Evolutionary conservation across 352 stramenopile species (phyloP).

Genomic region (Globisporangium mamillatum): DNA sequence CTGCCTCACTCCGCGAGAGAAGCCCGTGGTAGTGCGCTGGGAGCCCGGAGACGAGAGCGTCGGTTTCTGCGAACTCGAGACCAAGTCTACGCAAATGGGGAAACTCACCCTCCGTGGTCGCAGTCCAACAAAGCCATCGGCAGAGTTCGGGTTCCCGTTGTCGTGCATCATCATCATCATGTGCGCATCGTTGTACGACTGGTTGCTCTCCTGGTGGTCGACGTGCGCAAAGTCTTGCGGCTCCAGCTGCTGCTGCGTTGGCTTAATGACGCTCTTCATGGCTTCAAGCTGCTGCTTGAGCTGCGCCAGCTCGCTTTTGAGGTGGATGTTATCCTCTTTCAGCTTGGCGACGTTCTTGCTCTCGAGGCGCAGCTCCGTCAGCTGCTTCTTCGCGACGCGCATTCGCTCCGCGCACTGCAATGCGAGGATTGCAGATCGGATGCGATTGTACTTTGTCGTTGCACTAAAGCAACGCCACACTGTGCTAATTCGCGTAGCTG

Average conservation of each 20-base stretch:
- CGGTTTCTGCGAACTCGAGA: constrained; percentile 27
- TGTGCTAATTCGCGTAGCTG: constrained; percentile 37
- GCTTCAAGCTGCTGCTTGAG: constrained; percentile 55
- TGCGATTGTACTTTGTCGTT: constrained; percentile 28
- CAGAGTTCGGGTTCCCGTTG: constrained; percentile 38
- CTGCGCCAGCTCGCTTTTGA: constrained; percentile 60
- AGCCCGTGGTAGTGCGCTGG: constrained; percentile 12
- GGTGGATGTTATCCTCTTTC: constrained; percentile 67
- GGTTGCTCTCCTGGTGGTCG: constrained; percentile 26
- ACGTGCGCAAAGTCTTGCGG: constrained; percentile 5
- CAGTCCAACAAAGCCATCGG: constrained; percentile 16
- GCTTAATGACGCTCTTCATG: constrained; percentile 33
- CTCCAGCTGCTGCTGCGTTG: constrained; percentile 18
- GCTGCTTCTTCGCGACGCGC: constrained; percentile 32
- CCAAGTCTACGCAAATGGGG: constrained; percentile 28
- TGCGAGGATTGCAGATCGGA: constrained; percentile 33
- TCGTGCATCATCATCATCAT: constrained; percentile 19
- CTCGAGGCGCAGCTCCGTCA: constrained; percentile 53
- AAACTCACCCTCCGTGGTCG: constrained; percentile 13
- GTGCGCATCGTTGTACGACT: constrained; percentile 6
- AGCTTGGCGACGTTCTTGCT: constrained; percentile 74
- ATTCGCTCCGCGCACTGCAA: constrained; percentile 58
- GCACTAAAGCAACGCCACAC: constrained; percentile 35
- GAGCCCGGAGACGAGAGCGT: constrained; percentile 40
- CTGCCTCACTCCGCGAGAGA: constrained; percentile 4